A percentile compares a stretch with the other conserved stretches of the same genome.
Conservation (phyloP, 257 asterid species). For the Anisodus acutangulus region DNA sequence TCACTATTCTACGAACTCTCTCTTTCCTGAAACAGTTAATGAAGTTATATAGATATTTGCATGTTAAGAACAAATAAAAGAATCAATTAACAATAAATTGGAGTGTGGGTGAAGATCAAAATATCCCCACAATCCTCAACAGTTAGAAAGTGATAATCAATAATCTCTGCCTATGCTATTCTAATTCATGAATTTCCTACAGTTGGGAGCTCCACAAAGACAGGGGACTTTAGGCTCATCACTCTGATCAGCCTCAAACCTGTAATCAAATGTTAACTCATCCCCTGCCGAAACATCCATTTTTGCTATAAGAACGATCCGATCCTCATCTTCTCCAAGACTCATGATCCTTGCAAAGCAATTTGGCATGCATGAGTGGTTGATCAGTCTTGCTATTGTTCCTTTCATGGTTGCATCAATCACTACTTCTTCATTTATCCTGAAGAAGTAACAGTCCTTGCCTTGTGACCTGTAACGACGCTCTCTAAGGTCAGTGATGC, state of each 20-base stretch:
- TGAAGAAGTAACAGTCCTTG: constrained; percentile 28
- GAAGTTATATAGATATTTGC: neutral
- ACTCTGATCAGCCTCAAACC: constrained; percentile 22
- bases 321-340: constrained; percentile 22
- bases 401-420: constrained; percentile 32
- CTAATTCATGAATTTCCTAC: constrained; percentile 32
- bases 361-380: constrained; percentile 31
- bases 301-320: constrained; percentile 25
- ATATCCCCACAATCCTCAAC: constrained; percentile 11
- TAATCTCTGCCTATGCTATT: neutral
- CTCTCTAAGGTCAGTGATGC: constrained; percentile 25
- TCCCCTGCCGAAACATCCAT: constrained; percentile 23
- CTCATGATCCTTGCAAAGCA: constrained; percentile 31
- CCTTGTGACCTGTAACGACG: constrained; percentile 15
- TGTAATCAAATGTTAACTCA: constrained; percentile 31
- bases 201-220: constrained; percentile 31
- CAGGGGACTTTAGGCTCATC: constrained; percentile 18
- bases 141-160: neutral
- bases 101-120: constrained; percentile 2
- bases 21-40: neutral
- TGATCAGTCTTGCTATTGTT: constrained; percentile 18
- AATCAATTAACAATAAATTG: neutral
- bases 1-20: neutral
- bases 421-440: constrained; percentile 27
- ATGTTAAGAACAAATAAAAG: neutral